A percentile compares a stretch with the other conserved stretches of the same genome.
phyloP scores from a whole-genome alignment of 345 rosid genomes.

The Erysimum cheiranthoides region DNA sequence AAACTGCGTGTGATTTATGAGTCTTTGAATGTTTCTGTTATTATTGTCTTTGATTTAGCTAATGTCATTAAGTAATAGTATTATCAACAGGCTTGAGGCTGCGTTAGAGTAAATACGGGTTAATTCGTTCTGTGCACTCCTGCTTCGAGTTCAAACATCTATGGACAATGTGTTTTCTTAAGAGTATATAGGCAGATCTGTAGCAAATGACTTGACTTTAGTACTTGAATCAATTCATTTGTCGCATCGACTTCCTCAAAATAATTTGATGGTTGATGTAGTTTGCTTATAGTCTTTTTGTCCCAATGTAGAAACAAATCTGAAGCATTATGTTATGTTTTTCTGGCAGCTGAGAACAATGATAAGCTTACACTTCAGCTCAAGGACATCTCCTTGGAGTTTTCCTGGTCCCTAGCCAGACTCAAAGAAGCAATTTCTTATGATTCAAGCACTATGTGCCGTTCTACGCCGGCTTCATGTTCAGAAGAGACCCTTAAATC shows the following conservation, averaged over 20 bases:
- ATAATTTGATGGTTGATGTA: not conserved
- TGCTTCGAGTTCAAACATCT: conserved; percentile 2
- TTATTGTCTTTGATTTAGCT: not conserved
- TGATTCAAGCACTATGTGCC: conserved; percentile 50
- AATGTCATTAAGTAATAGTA: not conserved
- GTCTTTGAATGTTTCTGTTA: not conserved
- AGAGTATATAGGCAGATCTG: not conserved
- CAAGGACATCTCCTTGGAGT: conserved; percentile 65
- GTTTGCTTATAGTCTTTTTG: not conserved
- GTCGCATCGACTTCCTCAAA: not conserved
- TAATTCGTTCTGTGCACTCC: not conserved
- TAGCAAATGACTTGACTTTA: conserved; percentile 18
- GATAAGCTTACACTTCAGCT: conserved; percentile 67
- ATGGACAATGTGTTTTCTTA: not conserved
- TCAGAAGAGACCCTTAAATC: conserved; percentile 53
- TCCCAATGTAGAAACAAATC: conserved; percentile 5
- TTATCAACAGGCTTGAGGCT: not conserved
- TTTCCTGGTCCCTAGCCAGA: conserved; percentile 78
- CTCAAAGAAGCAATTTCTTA: conserved; percentile 59
- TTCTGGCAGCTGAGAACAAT: conserved; percentile 52
- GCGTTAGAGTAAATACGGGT: not conserved
- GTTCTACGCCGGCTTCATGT: conserved; percentile 66
- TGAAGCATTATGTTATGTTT: conserved; percentile 28
- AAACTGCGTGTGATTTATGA: not conserved
- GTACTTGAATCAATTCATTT: not conserved